Percentiles rank a stretch among this genome's conserved stretches.
phyloP scores from a whole-genome alignment of 2,329 filamentous ascomycete genomes.

The Diplodia intermedia region DNA sequence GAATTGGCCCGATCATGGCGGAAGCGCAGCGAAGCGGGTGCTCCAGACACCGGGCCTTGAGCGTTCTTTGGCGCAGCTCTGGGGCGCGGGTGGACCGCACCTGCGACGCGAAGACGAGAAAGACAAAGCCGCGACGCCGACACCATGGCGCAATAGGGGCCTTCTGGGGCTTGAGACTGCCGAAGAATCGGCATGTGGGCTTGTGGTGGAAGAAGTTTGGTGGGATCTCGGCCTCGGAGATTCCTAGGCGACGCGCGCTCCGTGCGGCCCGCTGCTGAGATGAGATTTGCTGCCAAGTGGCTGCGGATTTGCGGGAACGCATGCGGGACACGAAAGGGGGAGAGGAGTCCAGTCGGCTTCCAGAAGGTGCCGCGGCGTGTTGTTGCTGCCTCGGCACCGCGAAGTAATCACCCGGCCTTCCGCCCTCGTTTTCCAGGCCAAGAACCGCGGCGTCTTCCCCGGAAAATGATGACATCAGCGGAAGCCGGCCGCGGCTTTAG shows the following conservation, averaged over 20 bases:
- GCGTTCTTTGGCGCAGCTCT: constrained; percentile 4
- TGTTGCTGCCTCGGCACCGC: background rate
- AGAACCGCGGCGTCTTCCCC: background rate
- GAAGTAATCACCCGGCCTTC: constrained; percentile 1
- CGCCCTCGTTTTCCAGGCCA: background rate
- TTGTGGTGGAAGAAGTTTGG: constrained; percentile 17
- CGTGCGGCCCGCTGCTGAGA: background rate
- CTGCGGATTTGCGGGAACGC: background rate
- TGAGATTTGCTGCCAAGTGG: background rate
- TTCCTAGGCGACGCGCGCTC: constrained; percentile 11
- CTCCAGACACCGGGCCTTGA: background rate
- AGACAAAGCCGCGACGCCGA: background rate
- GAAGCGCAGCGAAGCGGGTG: constrained; percentile 5
- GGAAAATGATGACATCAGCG: constrained; percentile 14
- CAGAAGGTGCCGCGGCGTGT: background rate
- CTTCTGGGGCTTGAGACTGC: constrained; percentile 25
- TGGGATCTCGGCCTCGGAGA: constrained; percentile 29
- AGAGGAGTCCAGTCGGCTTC: background rate
- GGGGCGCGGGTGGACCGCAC: constrained; percentile 14
- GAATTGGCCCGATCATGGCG: constrained; percentile 9
- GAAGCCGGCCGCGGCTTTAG: background rate
- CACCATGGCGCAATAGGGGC: constrained; percentile 8
- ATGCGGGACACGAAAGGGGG: constrained; percentile 17
- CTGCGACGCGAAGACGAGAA: constrained; percentile 19
- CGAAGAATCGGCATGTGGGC: constrained; percentile 24